phyloP scores from a whole-genome alignment of 2,329 filamentous ascomycete species.

The Sphaerulina populicola region DNA sequence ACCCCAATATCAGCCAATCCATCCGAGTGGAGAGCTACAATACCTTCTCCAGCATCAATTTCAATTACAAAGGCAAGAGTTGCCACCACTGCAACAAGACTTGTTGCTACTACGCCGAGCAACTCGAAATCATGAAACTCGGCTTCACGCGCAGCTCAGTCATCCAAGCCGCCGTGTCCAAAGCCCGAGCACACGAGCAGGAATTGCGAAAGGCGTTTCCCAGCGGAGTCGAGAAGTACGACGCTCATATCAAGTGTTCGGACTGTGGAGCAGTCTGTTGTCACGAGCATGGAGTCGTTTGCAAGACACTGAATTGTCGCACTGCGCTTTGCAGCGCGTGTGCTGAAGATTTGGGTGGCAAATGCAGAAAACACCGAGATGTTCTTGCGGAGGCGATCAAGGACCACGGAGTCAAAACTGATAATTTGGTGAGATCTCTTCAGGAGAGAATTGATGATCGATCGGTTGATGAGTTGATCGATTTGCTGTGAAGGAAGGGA shows the following conservation, averaged over 20 bases:
- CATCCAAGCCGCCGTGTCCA: not conserved
- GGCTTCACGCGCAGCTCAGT: conserved; percentile 3
- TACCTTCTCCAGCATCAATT: not conserved
- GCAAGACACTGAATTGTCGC: conserved; percentile 9
- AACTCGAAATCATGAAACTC: not conserved
- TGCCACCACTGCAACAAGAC: conserved; percentile 9
- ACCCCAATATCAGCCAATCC: not conserved
- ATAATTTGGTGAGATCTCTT: not conserved
- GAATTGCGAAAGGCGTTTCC: not conserved
- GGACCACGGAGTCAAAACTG: not conserved
- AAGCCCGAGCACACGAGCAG: conserved; percentile 1
- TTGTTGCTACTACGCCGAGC: conserved; percentile 11
- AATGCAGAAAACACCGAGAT: conserved; percentile 1
- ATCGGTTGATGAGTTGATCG: not conserved
- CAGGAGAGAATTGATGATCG: not conserved
- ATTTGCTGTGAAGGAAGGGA: not conserved
- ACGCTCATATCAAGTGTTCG: conserved; percentile 11
- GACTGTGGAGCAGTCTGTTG: conserved; percentile 8
- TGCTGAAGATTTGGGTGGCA: not conserved
- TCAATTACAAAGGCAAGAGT: conserved; percentile 8
- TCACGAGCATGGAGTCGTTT: conserved; percentile 10
- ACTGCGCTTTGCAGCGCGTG: conserved; percentile 8
- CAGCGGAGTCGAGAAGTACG: conserved; percentile 10
- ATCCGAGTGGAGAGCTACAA: conserved; percentile 1
- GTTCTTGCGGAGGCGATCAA: not conserved